phyloP scores from a whole-genome alignment of 2,329 filamentous ascomycete species.

The Aphanocladium album region DNA sequence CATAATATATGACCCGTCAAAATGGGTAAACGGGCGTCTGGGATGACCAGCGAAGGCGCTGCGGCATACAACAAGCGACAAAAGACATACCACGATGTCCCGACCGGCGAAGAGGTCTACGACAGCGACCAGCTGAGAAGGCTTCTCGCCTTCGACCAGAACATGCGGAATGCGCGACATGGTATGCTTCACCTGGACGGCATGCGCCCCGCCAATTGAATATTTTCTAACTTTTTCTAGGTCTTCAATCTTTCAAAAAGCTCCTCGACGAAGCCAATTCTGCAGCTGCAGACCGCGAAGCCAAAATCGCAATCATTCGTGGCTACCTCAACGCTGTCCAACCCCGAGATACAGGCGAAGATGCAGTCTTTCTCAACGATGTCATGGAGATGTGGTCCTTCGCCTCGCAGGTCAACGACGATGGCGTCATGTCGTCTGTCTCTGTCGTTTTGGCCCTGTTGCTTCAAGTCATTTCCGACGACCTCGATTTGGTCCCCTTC shows the following conservation, averaged over 20 bases:
- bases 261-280: slow-evolving; percentile 63
- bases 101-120: slow-evolving; percentile 56
- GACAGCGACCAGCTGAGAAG: slow-evolving; percentile 63
- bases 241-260: slow-evolving; percentile 63
- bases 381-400: slow-evolving; percentile 86
- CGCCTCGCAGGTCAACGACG: slow-evolving; percentile 73
- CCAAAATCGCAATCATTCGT: slow-evolving; percentile 54
- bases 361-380: slow-evolving; percentile 64
- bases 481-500: slow-evolving; percentile 68
- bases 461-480: slow-evolving; percentile 68
- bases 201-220: not conserved
- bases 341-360: slow-evolving; percentile 39
- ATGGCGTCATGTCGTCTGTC: slow-evolving; percentile 73
- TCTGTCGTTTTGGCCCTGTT: slow-evolving; percentile 77
- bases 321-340: slow-evolving; percentile 61
- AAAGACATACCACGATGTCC: slow-evolving; percentile 51
- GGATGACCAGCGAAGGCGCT: slow-evolving; percentile 33
- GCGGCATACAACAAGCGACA: slow-evolving; percentile 46
- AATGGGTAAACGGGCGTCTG: slow-evolving; percentile 43
- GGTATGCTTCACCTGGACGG: slow-evolving; percentile 35
- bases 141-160: slow-evolving; percentile 66
- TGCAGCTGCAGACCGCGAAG: slow-evolving; percentile 36
- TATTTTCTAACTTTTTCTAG: slow-evolving; percentile 31
- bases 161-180: slow-evolving; percentile 61
- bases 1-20: not conserved